Percentiles rank a stretch among this genome's conserved stretches.
phyloP scores from a whole-genome alignment of 2,329 filamentous ascomycete genomes.

The Diaporthe caulivora region DNA sequence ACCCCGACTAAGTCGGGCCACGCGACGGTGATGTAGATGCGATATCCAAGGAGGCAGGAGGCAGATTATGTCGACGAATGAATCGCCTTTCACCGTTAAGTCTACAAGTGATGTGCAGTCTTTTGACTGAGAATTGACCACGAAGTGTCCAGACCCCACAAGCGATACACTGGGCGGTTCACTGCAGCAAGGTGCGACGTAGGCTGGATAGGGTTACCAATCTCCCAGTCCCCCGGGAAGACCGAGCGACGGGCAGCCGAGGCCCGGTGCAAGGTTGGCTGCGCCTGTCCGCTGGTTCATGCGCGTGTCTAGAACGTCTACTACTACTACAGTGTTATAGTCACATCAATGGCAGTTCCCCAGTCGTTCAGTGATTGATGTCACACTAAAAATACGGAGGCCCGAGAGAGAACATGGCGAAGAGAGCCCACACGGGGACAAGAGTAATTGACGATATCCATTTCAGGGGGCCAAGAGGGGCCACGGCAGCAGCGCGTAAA shows the following conservation, averaged over 20 bases:
- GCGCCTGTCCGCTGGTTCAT: neutral
- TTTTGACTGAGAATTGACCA: neutral
- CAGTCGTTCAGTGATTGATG: neutral
- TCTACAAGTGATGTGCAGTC: neutral
- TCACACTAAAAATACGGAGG: neutral
- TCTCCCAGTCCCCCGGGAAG: neutral
- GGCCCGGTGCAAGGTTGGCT: neutral
- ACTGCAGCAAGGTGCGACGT: neutral
- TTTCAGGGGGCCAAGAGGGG: slow-evolving; percentile 18
- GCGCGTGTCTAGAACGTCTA: neutral
- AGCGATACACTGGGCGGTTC: neutral
- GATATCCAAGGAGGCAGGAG: neutral
- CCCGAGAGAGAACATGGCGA: neutral
- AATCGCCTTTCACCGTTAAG: neutral
- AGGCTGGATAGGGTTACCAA: neutral
- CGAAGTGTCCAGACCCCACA: neutral
- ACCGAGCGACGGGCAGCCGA: slow-evolving; percentile 15
- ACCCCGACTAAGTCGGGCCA: neutral
- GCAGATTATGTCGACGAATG: neutral
- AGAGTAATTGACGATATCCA: slow-evolving; percentile 27
- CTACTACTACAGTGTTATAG: too few species aligned
- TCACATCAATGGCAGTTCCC: too few species aligned
- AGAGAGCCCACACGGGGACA: neutral
- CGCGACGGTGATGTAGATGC: neutral
- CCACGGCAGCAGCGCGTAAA: slow-evolving; percentile 3